Evolutionary conservation across 495 filamentous ascomycete genomes (phyloP), one percentile per base, ranked within the genome.

Genomic region (Penicillium cinerascens): DNA sequence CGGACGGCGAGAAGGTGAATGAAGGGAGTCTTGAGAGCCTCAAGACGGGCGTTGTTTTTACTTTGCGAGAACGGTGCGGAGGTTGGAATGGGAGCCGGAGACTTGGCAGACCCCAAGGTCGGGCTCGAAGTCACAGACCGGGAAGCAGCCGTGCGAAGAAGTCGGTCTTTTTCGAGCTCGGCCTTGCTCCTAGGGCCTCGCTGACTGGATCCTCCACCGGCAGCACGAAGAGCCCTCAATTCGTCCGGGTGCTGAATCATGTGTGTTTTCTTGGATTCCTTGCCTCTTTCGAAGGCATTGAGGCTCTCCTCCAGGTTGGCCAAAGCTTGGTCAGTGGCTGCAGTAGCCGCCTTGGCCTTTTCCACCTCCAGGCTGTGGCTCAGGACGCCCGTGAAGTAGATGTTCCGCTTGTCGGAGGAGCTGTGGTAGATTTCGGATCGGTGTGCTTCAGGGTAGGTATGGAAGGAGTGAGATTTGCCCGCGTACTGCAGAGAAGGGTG

Each of bases 1-100:
- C 78, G 75, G 17, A 82, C 69, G 20, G 88, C 88, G 41, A 92
- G 77, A 35, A 89, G 78, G 71, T 92, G 88, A 23, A 90, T 82
- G 17, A 91, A 75, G n/a, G 85, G 79, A 21, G 67, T 65, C 48
- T 76, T 77, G 47, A 81, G 66, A 23, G 70, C 81, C 62, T 67
- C 80, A 60, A 66, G 76, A 63, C 65, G 81, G 71, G 67, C 76
- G 73, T 57, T 72, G 57, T 67, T 78, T 66, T 65, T 83, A 49
- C 61, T 79, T 58, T 82, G 78, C 9, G 77, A 78, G 15, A 73
- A 56, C 3, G 83, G 80, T 20, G 75, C 80, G 16, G 71, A 73
- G 44, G 76, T 71, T 46, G 67, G 70, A 1, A 66, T 56, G 37
- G 69, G 61, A 22, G 66, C 59, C 11, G 75, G 75, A 36, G 73